A percentile compares a stretch with the other conserved stretches of the same genome.
Evolutionary conservation across 495 filamentous ascomycete genomes (phyloP).

Genomic region (Penicillium fimorum): DNA sequence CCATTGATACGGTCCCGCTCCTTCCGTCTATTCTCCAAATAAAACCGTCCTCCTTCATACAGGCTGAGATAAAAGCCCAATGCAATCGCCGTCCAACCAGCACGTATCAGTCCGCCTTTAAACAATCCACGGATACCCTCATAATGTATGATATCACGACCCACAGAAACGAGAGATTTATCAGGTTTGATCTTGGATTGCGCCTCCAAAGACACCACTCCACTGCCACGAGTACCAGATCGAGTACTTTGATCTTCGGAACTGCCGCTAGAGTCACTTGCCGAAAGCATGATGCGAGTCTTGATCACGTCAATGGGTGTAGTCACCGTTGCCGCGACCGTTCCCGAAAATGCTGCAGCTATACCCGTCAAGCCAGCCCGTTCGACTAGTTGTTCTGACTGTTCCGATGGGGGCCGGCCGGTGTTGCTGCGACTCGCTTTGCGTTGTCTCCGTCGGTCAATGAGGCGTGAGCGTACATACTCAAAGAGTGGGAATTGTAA

Average conservation of each 20-base stretch:
- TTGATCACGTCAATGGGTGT: constrained; percentile 85
- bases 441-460: constrained; percentile 31
- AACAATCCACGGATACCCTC: constrained; percentile 73
- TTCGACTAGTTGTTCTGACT: constrained; percentile 25
- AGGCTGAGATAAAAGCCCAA: constrained; percentile 81
- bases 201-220: constrained; percentile 5
- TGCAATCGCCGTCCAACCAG: constrained; percentile 77
- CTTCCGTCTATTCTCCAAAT: constrained; percentile 53
- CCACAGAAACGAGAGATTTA: constrained; percentile 51
- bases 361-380: constrained; percentile 66
- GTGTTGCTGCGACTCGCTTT: constrained; percentile 16
- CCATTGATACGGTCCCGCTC: constrained; percentile 14
- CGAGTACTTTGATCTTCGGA: background rate
- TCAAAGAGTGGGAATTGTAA: constrained; percentile 90
- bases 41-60: constrained; percentile 77
- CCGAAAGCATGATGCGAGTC: constrained; percentile 70
- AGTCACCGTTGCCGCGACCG: constrained; percentile 67
- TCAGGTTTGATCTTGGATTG: constrained; percentile 14
- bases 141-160: constrained; percentile 57
- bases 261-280: constrained; percentile 24
- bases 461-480: constrained; percentile 49
- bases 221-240: constrained; percentile 1
- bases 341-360: constrained; percentile 67
- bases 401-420: constrained; percentile 1
- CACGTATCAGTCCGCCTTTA: constrained; percentile 69